Evolutionary conservation across 495 filamentous ascomycete genomes (phyloP).

Genomic region (Penicillium crystallinum): DNA sequence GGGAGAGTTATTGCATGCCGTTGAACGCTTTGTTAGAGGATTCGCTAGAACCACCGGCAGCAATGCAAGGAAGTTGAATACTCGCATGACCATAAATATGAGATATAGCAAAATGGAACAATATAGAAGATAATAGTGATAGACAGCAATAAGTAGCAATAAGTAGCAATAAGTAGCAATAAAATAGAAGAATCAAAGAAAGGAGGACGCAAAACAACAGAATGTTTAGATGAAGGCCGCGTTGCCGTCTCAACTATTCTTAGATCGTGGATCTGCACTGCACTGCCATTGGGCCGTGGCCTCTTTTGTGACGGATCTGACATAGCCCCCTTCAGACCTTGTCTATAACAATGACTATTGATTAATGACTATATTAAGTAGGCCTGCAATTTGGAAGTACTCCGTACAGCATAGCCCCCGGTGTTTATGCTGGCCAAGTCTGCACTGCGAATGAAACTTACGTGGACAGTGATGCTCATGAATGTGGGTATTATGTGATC

Average conservation of each 20-base stretch:
- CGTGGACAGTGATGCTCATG: background rate
- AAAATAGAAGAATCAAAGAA: conserved; percentile 1
- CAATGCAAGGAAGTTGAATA: conserved; percentile 25
- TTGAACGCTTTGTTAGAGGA: conserved; percentile 23
- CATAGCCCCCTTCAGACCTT: background rate
- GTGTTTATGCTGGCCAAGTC: too few relatives aligned
- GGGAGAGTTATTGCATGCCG: conserved; percentile 59
- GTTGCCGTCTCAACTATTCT: conserved; percentile 37
- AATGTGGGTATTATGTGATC: conserved; percentile 3
- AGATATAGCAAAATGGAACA: background rate
- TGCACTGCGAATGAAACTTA: background rate
- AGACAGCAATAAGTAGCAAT: too few relatives aligned
- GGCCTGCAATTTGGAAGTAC: background rate
- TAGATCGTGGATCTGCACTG: conserved; percentile 23
- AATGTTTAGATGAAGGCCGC: conserved; percentile 26
- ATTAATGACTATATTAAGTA: too few relatives aligned
- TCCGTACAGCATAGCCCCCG: too few relatives aligned
- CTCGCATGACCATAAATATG: conserved; percentile 24
- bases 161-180: too few relatives aligned
- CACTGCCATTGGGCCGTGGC: conserved; percentile 2
- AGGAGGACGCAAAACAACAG: conserved; percentile 1
- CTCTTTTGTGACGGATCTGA: background rate
- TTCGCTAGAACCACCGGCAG: conserved; percentile 29
- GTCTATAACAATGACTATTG: background rate
- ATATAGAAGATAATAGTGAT: background rate